Base-by-base conservation (phyloP, 768 basidiomycete species). In the Lentinus tigrinus region DNA sequence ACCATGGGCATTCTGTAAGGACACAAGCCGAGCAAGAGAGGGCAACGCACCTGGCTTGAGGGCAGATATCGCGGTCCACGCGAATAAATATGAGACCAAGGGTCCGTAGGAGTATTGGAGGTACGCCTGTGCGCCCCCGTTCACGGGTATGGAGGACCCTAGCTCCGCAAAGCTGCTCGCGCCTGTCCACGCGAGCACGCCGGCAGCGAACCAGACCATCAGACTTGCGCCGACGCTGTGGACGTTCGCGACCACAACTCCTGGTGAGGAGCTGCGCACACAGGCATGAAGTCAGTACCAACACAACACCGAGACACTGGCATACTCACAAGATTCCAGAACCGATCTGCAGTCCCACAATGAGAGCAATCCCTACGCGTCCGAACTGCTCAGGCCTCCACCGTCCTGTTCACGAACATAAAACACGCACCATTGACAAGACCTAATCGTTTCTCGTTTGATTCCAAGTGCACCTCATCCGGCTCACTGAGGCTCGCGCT, bases 141-240 rank as follows among this genome's bases (percentile, higher is more conserved):
- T 78, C 55, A 91, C 73, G 16, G 93, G 93, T 69, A 96, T 92
- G 38, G 90, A 89, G 42, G 87, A 88, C 51, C 95, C 96, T 57
- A 97, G 78, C 72, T 97, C 94, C 9, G 93, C 93, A 69, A 88
- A 97, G 69, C 91, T 94, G 71, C 91, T 94, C 26, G 93, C 94
- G 19, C 96, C 96, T 3, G 96, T 97, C 96, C 95, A 98, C 6
- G 84, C 92, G 10, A 98, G 76, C 23, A 95, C 53, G 6, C 95
- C 96, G 54, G 91, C 88, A 3, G 80, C 75, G 6, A 91, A 62
- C 95, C 96, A 98, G 4, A 97, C 91, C 17, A 80, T 36, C 14
- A 98, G 73, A 75, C 94, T 94, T 11, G 94, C 91, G 11, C 95
- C 96, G 0, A 95, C 91, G 64, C 90, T 93, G 37, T 93, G 81